Conservation (phyloP, 2,329 filamentous ascomycete species). For the Claviceps spartinae region DNA sequence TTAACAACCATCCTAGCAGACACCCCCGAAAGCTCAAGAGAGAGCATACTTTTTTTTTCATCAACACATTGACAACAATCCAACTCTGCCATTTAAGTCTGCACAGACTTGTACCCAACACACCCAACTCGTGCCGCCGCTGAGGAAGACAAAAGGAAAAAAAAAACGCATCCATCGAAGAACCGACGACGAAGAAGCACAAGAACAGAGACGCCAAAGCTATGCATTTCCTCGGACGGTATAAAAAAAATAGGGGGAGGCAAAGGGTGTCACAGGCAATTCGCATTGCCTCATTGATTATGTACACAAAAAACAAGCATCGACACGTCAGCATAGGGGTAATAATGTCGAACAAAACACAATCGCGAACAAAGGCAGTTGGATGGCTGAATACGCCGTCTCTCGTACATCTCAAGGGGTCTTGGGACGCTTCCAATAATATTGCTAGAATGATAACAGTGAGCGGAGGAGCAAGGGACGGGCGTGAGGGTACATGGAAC, state of each 20-base stretch:
- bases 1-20: neutral
- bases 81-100: neutral
- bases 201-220: neutral
- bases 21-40: neutral
- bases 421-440: slow-evolving; percentile 53
- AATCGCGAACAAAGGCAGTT: neutral
- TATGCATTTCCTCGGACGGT: neutral
- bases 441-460: slow-evolving; percentile 35
- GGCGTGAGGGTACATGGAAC: neutral
- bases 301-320: slow-evolving; percentile 1
- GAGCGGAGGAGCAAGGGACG: neutral
- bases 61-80: neutral
- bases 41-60: neutral
- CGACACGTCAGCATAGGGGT: neutral
- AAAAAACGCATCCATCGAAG: neutral
- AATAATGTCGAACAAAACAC: neutral
- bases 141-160: too few relatives aligned
- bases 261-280: neutral
- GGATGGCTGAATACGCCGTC: neutral
- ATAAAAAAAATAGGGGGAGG: neutral
- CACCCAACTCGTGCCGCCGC: neutral
- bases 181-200: neutral
- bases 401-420: slow-evolving; percentile 31
- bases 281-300: neutral
- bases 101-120: neutral